Conservation (phyloP, 2,329 filamentous ascomycete genomes). For the Penicillium nordicum region DNA sequence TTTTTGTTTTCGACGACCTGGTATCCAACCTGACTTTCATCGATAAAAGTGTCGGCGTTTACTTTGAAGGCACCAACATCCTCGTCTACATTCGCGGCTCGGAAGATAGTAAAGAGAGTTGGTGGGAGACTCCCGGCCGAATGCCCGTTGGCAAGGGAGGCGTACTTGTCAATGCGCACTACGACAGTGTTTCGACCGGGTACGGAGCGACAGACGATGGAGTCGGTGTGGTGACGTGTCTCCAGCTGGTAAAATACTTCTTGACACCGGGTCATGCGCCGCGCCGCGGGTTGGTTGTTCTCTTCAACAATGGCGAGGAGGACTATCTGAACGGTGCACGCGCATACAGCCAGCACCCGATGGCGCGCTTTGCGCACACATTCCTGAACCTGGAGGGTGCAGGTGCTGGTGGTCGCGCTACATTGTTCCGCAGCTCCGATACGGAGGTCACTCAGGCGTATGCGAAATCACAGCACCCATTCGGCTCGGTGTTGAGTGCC, state of each 20-base stretch:
- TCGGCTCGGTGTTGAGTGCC: constrained; percentile 74
- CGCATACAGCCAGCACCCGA: constrained; percentile 77
- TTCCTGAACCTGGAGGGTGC: constrained; percentile 96
- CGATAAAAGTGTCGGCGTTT: constrained; percentile 55
- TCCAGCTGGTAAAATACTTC: constrained; percentile 86
- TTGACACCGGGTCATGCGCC: constrained; percentile 68
- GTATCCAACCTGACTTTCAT: constrained; percentile 74
- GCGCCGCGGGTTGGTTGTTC: constrained; percentile 72
- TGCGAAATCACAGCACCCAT: constrained; percentile 66
- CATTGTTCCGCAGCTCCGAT: constrained; percentile 84
- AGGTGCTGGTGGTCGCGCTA: constrained; percentile 83
- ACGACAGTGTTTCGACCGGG: constrained; percentile 87
- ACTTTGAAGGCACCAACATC: constrained; percentile 91
- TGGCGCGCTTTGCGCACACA: constrained; percentile 75
- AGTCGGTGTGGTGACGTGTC: constrained; percentile 77
- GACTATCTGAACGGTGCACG: constrained; percentile 84
- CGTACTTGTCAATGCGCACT: constrained; percentile 91
- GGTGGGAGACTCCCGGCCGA: constrained; percentile 61
- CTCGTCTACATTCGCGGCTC: constrained; percentile 85
- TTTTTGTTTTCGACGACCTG: constrained; percentile 73
- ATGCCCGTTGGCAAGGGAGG: constrained; percentile 62
- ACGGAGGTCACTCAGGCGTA: constrained; percentile 81
- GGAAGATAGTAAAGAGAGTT: constrained; percentile 67
- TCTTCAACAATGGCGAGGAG: constrained; percentile 95
- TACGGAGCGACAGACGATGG: constrained; percentile 94